Percentiles rank a stretch among this genome's conserved stretches.
Evolutionary conservation across 306 rosid species (phyloP).

Genomic region (Prunus salicina): DNA sequence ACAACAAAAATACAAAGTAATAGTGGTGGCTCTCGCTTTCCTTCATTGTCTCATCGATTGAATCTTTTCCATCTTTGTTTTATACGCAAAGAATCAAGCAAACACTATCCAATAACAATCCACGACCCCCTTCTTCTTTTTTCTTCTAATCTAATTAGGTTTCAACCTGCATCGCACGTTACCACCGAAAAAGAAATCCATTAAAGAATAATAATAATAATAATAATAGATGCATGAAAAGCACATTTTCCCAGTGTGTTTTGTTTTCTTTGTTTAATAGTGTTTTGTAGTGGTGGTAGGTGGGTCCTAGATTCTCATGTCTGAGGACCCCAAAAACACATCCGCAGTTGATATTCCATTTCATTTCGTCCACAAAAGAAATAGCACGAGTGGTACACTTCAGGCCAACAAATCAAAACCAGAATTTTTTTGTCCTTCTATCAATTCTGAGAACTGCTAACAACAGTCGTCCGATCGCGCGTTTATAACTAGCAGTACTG

Average conservation of each 20-base stretch:
- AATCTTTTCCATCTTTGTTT: not conserved
- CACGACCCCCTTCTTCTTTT: no score
- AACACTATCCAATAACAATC: not conserved
- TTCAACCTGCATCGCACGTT: not conserved
- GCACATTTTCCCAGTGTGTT: slow-evolving; percentile 25
- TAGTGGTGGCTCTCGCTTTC: not conserved
- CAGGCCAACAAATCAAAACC: not conserved
- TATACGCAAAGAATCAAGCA: not conserved
- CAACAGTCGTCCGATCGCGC: no score
- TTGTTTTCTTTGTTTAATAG: not conserved
- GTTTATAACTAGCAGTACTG: no score
- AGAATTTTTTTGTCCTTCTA: no score
- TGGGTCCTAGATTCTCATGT: slow-evolving; percentile 23
- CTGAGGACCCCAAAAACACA: not conserved
- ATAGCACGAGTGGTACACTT: slow-evolving; percentile 9
- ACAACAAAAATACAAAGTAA: no score
- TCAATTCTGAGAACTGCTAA: no score
- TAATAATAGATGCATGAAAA: not conserved
- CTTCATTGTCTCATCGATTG: not conserved
- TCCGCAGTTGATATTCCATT: not conserved
- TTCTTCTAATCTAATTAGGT: not conserved
- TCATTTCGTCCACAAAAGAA: slow-evolving; percentile 27
- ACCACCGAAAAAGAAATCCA: not conserved
- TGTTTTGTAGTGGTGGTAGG: slow-evolving; percentile 7
- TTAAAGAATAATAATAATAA: no score